Evolutionary conservation across 352 stramenopile genomes (phyloP), one percentile per base, ranked within the genome.

Genomic region (Globisporangium uncinulatum): DNA sequence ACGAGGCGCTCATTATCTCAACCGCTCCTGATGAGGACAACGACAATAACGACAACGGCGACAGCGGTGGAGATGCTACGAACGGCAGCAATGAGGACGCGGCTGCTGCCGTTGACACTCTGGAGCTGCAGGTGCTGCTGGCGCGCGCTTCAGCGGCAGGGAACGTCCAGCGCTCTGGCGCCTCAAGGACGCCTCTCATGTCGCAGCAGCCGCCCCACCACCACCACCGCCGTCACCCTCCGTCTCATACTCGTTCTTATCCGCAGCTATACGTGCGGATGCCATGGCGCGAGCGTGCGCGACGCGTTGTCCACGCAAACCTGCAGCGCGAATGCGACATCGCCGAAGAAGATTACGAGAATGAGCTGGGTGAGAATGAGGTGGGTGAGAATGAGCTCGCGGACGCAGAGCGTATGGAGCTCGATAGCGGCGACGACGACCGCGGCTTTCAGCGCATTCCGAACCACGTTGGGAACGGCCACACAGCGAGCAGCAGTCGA

Each of bases 1-100:
- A 64, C 44, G 77, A 87, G 66, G 70, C 67, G 46, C 72, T 70
- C 31, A 62, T 86, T 48, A 15, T 86, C 32, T 63, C 78, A 11
- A 83, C 74, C 34, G 43, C 31, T 32, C 56, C 48, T 41, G 55
- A 59, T 21, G 56, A 49, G 20, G 49, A 41, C 45, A 3, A 6
- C 4, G 51, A 44, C 34, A 49, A 53, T 15, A 41, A 51, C 36
- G 9, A 29, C 36, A 24, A 36, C 43, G 53, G n/a, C 19, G 20
- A 17, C 20, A 29, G 17, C 6, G 17, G 8, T 29, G 21, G 14
- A 34, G 50, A n/a, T 43, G 39, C 29, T 21, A 31, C 24, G 24
- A 29, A 29, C 24, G 24, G 24, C 24, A 29, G 24, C 1, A 29
- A 4, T 29, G 24, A 29, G 24, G 24, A 13, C 8, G 11, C 39